A percentile compares a stretch with the other conserved stretches of the same genome.
These are phyloP conservation scores for Calonectria hawksworthii DNA, from an alignment of 2,329 filamentous ascomycete genomes.

Conservation along the genomic window DNA sequence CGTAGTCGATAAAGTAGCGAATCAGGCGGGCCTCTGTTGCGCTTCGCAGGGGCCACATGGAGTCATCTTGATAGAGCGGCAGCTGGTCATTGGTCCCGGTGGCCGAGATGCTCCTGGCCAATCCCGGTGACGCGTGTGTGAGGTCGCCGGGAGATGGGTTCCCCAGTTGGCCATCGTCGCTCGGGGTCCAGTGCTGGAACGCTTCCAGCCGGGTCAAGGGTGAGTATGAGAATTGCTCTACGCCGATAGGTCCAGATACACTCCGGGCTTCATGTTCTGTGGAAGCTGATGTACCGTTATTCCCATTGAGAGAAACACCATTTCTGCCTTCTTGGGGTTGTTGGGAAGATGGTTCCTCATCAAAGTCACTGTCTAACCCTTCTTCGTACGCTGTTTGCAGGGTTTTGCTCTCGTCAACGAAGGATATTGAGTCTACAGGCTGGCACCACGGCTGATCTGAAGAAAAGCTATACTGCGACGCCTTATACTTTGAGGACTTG, in stretches of 20 bases:
- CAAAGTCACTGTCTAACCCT: neutral
- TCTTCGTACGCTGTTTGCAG: neutral
- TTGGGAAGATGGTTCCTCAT: neutral
- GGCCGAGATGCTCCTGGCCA: neutral
- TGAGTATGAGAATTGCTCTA: neutral
- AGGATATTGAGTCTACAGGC: neutral
- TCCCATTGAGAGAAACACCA: neutral
- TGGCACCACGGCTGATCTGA: constrained; percentile 11
- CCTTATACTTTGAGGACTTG: neutral
- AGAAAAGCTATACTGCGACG: constrained; percentile 5
- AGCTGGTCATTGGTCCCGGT: neutral
- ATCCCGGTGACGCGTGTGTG: neutral
- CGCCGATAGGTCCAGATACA: neutral
- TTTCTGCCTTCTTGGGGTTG: neutral
- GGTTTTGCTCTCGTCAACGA: constrained; percentile 1
- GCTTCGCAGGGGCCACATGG: constrained; percentile 15
- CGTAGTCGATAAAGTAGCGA: constrained; percentile 20
- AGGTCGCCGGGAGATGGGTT: neutral
- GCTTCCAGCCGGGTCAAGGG: neutral
- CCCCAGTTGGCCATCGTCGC: neutral
- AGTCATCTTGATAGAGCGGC: constrained; percentile 9
- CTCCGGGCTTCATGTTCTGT: neutral
- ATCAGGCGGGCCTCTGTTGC: constrained; percentile 13
- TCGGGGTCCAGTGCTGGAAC: neutral
- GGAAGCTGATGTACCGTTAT: neutral